phyloP scores from a whole-genome alignment of 2,329 filamentous ascomycete species.

The Trichoderma simmonsii region DNA sequence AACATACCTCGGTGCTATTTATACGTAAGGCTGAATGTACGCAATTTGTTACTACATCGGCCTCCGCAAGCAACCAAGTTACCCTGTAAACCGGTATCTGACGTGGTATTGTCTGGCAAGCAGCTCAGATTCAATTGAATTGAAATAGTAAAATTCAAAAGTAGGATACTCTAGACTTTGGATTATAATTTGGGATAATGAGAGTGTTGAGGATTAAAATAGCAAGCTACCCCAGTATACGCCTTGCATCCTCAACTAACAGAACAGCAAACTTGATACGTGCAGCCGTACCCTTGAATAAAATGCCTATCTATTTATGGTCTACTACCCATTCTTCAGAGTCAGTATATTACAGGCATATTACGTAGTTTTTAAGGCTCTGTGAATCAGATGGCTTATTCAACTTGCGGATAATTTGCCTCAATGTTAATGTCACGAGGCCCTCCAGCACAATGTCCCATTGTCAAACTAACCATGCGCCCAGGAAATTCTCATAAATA shows the following conservation, averaged over 20 bases:
- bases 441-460: background rate
- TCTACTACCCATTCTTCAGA: background rate
- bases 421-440: background rate
- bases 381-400: background rate
- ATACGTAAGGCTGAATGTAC: background rate
- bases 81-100: background rate
- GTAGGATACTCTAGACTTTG: background rate
- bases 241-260: background rate
- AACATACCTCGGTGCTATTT: background rate
- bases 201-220: background rate
- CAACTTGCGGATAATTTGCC: background rate
- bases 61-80: background rate
- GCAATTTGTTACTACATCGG: background rate
- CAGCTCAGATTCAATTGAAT: background rate
- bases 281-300: background rate
- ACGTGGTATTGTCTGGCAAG: background rate
- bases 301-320: background rate
- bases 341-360: background rate
- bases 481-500: background rate
- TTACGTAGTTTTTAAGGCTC: background rate
- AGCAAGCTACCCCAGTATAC: no score
- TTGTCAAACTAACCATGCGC: background rate
- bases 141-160: background rate
- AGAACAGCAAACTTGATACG: background rate
- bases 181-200: background rate